phyloP scores from a whole-genome alignment of 768 basidiomycete species.

The Russula sp. region DNA sequence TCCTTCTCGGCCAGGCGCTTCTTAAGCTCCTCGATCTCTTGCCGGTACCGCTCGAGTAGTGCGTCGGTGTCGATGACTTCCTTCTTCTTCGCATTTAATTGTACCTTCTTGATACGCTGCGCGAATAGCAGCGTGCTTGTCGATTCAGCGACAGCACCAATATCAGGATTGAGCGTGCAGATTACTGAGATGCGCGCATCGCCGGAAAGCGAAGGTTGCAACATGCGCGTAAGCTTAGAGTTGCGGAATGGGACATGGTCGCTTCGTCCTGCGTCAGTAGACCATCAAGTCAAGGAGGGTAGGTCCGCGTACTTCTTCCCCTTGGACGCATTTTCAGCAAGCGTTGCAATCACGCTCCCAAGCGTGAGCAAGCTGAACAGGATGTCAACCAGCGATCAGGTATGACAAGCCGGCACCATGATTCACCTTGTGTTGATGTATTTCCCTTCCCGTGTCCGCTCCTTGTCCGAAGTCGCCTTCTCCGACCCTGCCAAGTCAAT shows the following conservation, averaged over 20 bases:
- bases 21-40: conserved; percentile 90
- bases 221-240: conserved; percentile 88
- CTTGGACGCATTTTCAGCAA: conserved; percentile 82
- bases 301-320: conserved; percentile 50
- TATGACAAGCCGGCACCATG: neutral
- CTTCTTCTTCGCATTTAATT: conserved; percentile 87
- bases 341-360: conserved; percentile 85
- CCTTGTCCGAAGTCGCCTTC: conserved; percentile 92
- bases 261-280: conserved; percentile 31
- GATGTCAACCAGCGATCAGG: conserved; percentile 5
- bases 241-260: conserved; percentile 95
- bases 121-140: conserved; percentile 89
- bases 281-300: neutral
- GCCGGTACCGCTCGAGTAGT: conserved; percentile 87
- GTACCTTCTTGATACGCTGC: conserved; percentile 83
- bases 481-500: conserved; percentile 98
- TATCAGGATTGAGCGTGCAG: conserved; percentile 90
- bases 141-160: conserved; percentile 71
- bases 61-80: conserved; percentile 92
- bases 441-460: conserved; percentile 91
- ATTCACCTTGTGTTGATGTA: conserved; percentile 87
- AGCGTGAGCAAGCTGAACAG: conserved; percentile 73
- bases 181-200: conserved; percentile 95
- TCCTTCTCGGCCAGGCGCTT: conserved; percentile 63
- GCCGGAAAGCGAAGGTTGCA: conserved; percentile 92